Conservation (phyloP, 164 flowering plant genomes). For the Vitis rupestris region DNA sequence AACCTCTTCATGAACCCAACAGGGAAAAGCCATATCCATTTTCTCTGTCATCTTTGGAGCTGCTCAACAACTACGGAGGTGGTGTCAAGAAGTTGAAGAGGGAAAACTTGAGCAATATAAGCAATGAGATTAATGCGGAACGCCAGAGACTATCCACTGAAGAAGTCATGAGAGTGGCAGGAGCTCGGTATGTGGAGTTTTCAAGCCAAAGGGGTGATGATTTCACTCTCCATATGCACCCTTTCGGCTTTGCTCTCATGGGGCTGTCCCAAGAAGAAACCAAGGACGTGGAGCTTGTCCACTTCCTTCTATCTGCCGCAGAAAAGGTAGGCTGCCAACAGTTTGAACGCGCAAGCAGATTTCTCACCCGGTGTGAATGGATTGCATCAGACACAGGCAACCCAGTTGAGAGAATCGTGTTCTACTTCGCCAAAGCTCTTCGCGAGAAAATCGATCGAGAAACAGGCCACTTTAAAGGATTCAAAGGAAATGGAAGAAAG, state of each 20-base stretch:
- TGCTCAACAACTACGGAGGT: constrained; percentile 16
- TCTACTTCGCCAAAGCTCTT: constrained; percentile 34
- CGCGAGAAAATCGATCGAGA: constrained; percentile 28
- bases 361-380: constrained; percentile 26
- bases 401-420: constrained; percentile 28
- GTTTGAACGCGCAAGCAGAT: constrained; percentile 25
- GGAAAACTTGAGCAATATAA: not conserved
- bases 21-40: not conserved
- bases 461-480: constrained; percentile 14
- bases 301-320: constrained; percentile 36
- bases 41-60: constrained; percentile 15
- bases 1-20: not conserved
- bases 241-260: constrained; percentile 24
- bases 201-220: constrained; percentile 19
- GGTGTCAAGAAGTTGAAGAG: constrained; percentile 17
- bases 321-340: constrained; percentile 28
- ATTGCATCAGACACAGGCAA: constrained; percentile 21
- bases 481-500: not conserved
- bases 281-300: constrained; percentile 33
- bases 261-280: constrained; percentile 31
- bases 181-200: constrained; percentile 27
- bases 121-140: not conserved
- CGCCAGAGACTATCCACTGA: constrained; percentile 19
- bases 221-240: constrained; percentile 22
- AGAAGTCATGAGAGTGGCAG: constrained; percentile 35